Base-by-base conservation (phyloP, 1,284 basidiomycete species). In the Malassezia nana region DNA sequence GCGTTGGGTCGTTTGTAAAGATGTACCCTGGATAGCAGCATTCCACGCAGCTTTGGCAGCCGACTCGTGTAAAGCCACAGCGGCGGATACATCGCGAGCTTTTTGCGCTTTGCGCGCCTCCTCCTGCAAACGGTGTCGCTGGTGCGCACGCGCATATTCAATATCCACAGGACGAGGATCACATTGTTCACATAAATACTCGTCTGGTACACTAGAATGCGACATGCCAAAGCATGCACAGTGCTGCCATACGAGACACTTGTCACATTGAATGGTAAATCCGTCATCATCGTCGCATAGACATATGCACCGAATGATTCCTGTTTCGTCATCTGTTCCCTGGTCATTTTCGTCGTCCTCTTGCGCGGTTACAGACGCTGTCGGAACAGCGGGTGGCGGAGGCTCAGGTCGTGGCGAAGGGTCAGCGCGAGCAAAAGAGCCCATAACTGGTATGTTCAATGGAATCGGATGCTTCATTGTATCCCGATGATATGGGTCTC, bases 201-300 rank as follows among this genome's bases (percentile, higher is more conserved):
- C 78, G 59, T 91, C 86, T 1, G 89, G 88, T 0, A 89, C 84
- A 29, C 64, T 67, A n/a, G 65, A 60, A 38, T 67, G 67, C 1
- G 68, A 79, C 78, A 29, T 78, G 76, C 35, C 67, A 65, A 91
- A 88, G 75, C 90, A 94, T 5, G 84, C 83, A 6, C 82, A 86
- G 75, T 95, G 90, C 67, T 87, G 87, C 89, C 90, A 94, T 16
- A 86, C 81, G 22, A 81, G 81, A 74, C 91, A 95, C 48, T 79
- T 77, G 74, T 94, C 91, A 75, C 90, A 95, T 24, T 87, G 87
- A 55, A 94, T 89, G 15, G 85, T 87, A 76, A 89, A 90, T 15
- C 89, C 89, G 72, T 91, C 89, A 76, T 91, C 90, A 65, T 84
- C 81, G 39, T 81, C 77, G 58, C 67, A 74, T 7, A 63, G 82